These are phyloP conservation scores for Cryptococcus jaspeensis DNA, from an alignment of 1,284 basidiomycete genomes.

Conservation along the genomic window DNA sequence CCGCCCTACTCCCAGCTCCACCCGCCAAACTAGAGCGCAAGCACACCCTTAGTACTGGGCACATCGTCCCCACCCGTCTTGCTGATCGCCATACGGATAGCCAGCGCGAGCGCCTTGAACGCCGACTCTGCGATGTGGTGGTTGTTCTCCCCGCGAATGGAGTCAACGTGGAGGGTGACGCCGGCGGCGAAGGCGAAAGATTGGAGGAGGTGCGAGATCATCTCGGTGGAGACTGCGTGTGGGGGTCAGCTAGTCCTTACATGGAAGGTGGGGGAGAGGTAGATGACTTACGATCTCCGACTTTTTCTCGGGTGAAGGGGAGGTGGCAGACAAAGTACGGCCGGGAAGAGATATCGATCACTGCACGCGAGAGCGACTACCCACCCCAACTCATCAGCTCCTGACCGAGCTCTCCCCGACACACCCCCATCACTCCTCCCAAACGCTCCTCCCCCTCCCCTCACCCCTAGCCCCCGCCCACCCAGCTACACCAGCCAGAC, in stretches of 20 bases:
- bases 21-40: constrained; percentile 50
- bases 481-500: constrained; percentile 20
- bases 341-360: constrained; percentile 96
- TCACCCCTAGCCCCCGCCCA: neutral
- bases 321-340: constrained; percentile 93
- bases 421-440: neutral
- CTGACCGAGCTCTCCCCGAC: neutral
- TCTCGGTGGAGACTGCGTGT: constrained; percentile 75
- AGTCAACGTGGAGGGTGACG: constrained; percentile 73
- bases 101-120: constrained; percentile 95
- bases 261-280: neutral
- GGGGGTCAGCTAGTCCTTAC: neutral
- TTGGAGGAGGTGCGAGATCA: constrained; percentile 64
- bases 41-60: constrained; percentile 94
- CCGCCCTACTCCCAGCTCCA: constrained; percentile 4
- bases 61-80: constrained; percentile 87
- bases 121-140: constrained; percentile 96
- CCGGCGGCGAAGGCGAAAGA: constrained; percentile 51
- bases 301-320: constrained; percentile 88
- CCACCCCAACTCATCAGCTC: neutral
- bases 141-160: constrained; percentile 91
- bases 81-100: constrained; percentile 90
- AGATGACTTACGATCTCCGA: constrained; percentile 71
- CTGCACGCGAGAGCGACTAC: constrained; percentile 87
- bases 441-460: neutral